Evolutionary conservation across 1,284 basidiomycete genomes (phyloP).

Genomic region (Abortiporus biennis): DNA sequence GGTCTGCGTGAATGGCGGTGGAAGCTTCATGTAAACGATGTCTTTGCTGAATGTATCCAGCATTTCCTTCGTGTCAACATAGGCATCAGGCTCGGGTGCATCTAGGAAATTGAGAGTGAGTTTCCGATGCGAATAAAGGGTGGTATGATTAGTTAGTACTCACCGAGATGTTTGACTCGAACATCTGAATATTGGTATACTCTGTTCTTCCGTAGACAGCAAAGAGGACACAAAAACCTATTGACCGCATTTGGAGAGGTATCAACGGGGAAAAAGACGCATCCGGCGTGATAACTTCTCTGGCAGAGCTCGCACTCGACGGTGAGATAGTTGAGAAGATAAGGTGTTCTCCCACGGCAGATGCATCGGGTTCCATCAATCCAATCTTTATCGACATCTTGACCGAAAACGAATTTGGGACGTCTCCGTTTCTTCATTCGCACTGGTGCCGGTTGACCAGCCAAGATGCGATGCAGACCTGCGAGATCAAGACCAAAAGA

Average conservation of each 20-base stretch:
- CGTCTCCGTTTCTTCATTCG: constrained; percentile 56
- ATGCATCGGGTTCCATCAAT: constrained; percentile 72
- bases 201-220: constrained; percentile 65
- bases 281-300: constrained; percentile 65
- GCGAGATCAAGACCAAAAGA: constrained; percentile 77
- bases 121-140: no score
- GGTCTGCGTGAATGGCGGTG: constrained; percentile 56
- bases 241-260: constrained; percentile 24
- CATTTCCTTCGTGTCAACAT: constrained; percentile 68
- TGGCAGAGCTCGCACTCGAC: constrained; percentile 64
- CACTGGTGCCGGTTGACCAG: constrained; percentile 49
- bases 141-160: no score
- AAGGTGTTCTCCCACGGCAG: constrained; percentile 62
- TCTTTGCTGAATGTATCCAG: constrained; percentile 67
- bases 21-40: constrained; percentile 59
- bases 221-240: constrained; percentile 63
- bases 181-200: constrained; percentile 68
- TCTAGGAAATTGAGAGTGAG: no score
- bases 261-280: constrained; percentile 62
- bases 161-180: constrained; percentile 60
- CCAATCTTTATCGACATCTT: constrained; percentile 70
- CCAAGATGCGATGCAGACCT: constrained; percentile 71
- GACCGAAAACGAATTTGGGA: constrained; percentile 69
- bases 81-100: constrained; percentile 43
- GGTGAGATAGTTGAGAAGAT: constrained; percentile 50